Conservation (phyloP, 768 basidiomycete genomes). For the Fomitopsis pulvina region DNA sequence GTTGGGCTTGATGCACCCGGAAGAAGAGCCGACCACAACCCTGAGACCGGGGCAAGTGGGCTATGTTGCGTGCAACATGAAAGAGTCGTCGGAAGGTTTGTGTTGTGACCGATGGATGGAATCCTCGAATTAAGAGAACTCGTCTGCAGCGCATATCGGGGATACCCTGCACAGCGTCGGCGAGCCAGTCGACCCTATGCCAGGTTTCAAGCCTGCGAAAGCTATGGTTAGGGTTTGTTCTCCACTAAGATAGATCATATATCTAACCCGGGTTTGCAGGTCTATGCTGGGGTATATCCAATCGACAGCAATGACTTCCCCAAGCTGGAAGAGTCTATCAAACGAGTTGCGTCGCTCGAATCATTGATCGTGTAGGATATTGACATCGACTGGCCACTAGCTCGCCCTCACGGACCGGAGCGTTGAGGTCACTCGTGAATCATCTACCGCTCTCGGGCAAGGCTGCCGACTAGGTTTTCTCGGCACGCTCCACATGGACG, state of each 20-base stretch:
- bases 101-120: neutral
- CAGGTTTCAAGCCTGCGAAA: constrained; percentile 87
- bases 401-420: constrained; percentile 82
- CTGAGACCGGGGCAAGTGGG: constrained; percentile 80
- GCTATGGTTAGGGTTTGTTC: constrained; percentile 64
- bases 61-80: constrained; percentile 95
- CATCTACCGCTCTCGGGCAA: constrained; percentile 90
- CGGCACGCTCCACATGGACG: constrained; percentile 94
- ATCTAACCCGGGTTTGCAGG: constrained; percentile 38
- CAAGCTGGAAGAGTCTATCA: constrained; percentile 94
- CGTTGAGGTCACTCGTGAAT: constrained; percentile 87
- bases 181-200: constrained; percentile 71
- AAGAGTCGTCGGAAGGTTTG: constrained; percentile 87
- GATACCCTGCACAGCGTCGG: constrained; percentile 85
- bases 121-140: neutral
- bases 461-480: constrained; percentile 93
- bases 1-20: constrained; percentile 85
- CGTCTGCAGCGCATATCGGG: constrained; percentile 73
- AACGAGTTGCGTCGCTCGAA: constrained; percentile 41
- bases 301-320: constrained; percentile 86
- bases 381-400: constrained; percentile 38
- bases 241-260: neutral
- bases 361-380: constrained; percentile 1
- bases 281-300: constrained; percentile 93
- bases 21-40: constrained; percentile 67